A percentile compares a stretch with the other conserved stretches of the same genome.
Conservation (phyloP, 2,329 filamentous ascomycete species). For the Trichophyton benhamiae region DNA sequence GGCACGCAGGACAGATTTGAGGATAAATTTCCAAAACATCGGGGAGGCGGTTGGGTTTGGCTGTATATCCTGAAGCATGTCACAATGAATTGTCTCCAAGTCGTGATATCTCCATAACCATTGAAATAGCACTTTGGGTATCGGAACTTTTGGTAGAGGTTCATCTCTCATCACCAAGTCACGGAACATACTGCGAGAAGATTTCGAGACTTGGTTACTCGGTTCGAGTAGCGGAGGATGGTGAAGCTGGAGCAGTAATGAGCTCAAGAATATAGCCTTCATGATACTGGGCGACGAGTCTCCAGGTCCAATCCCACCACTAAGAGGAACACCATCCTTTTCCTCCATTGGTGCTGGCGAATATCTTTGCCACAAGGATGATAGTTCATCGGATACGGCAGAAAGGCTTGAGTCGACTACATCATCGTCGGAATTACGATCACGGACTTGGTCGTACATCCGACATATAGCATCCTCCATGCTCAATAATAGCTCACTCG, state of each 20-base stretch:
- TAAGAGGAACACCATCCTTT: slow-evolving; percentile 25
- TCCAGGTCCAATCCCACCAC: slow-evolving; percentile 53
- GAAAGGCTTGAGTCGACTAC: slow-evolving; percentile 24
- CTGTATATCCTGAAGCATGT: slow-evolving; percentile 49
- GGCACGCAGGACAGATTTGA: slow-evolving; percentile 61
- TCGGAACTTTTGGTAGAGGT: slow-evolving; percentile 29
- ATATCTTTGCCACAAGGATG: slow-evolving; percentile 23
- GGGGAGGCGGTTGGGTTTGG: slow-evolving; percentile 65
- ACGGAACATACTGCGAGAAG: slow-evolving; percentile 17
- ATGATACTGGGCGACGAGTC: slow-evolving; percentile 50
- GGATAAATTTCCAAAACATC: slow-evolving; percentile 78
- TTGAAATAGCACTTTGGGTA: slow-evolving; percentile 67
- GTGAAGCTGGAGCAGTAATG: slow-evolving; percentile 64
- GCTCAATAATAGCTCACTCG: slow-evolving; percentile 57
- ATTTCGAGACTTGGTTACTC: slow-evolving; percentile 15
- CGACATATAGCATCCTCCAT: slow-evolving; percentile 60
- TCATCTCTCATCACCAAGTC: slow-evolving; percentile 21
- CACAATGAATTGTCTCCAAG: slow-evolving; percentile 54
- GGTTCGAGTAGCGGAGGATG: slow-evolving; percentile 45
- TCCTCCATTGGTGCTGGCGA: slow-evolving; percentile 33
- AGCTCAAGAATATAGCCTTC: slow-evolving; percentile 68
- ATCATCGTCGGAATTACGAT: slow-evolving; percentile 21
- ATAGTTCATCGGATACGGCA: slow-evolving; percentile 25
- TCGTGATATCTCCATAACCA: slow-evolving; percentile 72
- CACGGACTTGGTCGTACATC: slow-evolving; percentile 43